A percentile compares a stretch with the other conserved stretches of the same genome.
phyloP scores from a whole-genome alignment of 2,329 filamentous ascomycete genomes.

The Aspergillus pseudoglaucus region DNA sequence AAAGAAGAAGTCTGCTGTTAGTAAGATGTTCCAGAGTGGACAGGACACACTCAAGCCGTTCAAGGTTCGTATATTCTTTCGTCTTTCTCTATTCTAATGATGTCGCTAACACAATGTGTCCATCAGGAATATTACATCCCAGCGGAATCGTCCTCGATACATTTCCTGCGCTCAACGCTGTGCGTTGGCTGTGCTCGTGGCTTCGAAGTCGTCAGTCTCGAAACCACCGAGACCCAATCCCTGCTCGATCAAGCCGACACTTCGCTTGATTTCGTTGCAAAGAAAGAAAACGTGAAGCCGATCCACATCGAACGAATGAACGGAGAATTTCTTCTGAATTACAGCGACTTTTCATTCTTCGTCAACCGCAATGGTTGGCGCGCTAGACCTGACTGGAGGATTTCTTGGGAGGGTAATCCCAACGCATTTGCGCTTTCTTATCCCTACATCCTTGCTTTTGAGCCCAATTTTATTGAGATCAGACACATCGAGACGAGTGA shows the following conservation, averaged over 20 bases:
- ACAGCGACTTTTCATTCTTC: slow-evolving; percentile 98
- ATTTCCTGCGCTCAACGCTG: slow-evolving; percentile 93
- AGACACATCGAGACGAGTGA: slow-evolving; percentile 90
- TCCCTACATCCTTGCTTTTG: slow-evolving; percentile 94
- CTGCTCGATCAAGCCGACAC: slow-evolving; percentile 96
- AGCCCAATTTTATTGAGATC: slow-evolving; percentile 95
- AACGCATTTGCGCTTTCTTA: slow-evolving; percentile 90
- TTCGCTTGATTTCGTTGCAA: slow-evolving; percentile 90
- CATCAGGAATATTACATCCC: slow-evolving; percentile 89
- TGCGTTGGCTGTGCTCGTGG: slow-evolving; percentile 93
- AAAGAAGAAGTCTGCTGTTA: slow-evolving; percentile 91
- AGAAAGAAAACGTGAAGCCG: slow-evolving; percentile 86
- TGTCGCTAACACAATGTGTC: slow-evolving; percentile 15
- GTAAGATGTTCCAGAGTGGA: slow-evolving; percentile 88
- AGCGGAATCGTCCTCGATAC: slow-evolving; percentile 94
- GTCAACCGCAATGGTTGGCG: slow-evolving; percentile 98
- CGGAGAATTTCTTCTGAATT: slow-evolving; percentile 95
- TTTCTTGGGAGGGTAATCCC: slow-evolving; percentile 93
- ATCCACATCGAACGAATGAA: slow-evolving; percentile 97
- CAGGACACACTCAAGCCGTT: slow-evolving; percentile 95
- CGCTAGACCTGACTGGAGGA: slow-evolving; percentile 90
- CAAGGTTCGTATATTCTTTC: slow-evolving; percentile 49
- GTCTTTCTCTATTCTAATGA: neutral
- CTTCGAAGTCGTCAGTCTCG: slow-evolving; percentile 93
- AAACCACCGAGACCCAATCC: slow-evolving; percentile 96